A percentile compares a stretch with the other conserved stretches of the same genome.
phyloP scores from a whole-genome alignment of 176 grass and related monocot species.

The Oryza nivara region DNA sequence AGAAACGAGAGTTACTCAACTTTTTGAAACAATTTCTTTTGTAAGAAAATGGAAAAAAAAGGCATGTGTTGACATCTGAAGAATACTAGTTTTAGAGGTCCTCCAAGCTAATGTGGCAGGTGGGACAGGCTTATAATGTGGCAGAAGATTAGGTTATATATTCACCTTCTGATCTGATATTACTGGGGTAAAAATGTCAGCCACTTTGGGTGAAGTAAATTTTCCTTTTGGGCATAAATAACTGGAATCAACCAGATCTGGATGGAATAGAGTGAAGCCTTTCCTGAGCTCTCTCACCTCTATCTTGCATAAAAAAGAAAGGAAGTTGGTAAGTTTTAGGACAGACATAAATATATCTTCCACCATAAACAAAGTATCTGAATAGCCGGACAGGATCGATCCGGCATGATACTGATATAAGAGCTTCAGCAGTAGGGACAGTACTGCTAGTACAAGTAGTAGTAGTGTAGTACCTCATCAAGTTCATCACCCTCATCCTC shows the following conservation, averaged over 20 bases:
- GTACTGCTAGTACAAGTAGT: conserved; percentile 28
- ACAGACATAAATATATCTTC: conserved; percentile 38
- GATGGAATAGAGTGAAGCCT: conserved; percentile 42
- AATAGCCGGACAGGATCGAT: conserved; percentile 50
- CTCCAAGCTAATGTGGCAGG: not conserved
- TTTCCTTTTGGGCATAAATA: not conserved
- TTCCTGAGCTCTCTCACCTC: conserved; percentile 23
- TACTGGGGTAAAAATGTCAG: conserved; percentile 37
- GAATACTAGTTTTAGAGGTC: not conserved
- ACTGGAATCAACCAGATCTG: conserved; percentile 36
- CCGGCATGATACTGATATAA: conserved; percentile 23
- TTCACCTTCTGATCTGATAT: conserved; percentile 30
- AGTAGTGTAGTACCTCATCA: conserved; percentile 31
- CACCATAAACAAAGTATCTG: conserved; percentile 50
- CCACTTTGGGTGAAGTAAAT: conserved; percentile 35
- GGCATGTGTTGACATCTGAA: not conserved
- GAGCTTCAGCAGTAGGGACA: conserved; percentile 20
- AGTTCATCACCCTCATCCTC: conserved; percentile 46
- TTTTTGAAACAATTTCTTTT: not conserved
- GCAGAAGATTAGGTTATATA: conserved; percentile 28
- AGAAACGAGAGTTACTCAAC: not conserved
- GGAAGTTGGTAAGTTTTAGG: conserved; percentile 41
- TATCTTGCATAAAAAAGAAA: conserved; percentile 45
- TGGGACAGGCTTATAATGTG: conserved; percentile 24
- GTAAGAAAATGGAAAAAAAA: not conserved